Conservation (phyloP, 108 stramenopile genomes). For the Fistulifera pelliculosa region DNA sequence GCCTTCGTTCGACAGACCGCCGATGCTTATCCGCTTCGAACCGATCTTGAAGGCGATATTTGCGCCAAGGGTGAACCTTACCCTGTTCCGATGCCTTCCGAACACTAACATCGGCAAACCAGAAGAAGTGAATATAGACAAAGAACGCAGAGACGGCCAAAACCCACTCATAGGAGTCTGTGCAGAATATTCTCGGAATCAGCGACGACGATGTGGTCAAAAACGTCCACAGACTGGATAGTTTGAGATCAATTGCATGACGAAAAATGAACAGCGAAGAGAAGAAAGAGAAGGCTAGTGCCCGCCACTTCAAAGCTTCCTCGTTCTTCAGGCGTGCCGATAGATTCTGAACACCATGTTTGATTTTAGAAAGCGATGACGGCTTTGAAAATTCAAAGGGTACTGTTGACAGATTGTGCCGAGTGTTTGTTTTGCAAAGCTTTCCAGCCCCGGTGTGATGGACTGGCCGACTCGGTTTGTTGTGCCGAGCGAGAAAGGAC, state of each 20-base stretch:
- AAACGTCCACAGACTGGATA: constrained; percentile 5
- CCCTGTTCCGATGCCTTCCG: constrained; percentile 11
- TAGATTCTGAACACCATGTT: too few relatives aligned
- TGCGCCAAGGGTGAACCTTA: constrained; percentile 12
- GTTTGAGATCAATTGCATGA: not conserved
- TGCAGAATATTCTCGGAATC: constrained; percentile 11
- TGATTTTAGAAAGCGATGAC: too few relatives aligned
- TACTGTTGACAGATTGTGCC: too few relatives aligned
- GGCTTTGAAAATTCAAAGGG: too few relatives aligned
- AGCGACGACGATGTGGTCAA: not conserved
- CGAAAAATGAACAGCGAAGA: not conserved
- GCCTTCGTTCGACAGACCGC: not conserved
- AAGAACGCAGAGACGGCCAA: constrained; percentile 4
- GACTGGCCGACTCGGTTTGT: too few relatives aligned
- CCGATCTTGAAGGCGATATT: constrained; percentile 16
- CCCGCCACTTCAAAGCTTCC: constrained; percentile 3
- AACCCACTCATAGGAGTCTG: constrained; percentile 13
- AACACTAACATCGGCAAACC: constrained; percentile 6
- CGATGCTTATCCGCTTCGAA: constrained; percentile 16
- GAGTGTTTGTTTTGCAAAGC: too few relatives aligned
- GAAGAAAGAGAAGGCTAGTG: not conserved
- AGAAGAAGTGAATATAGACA: constrained; percentile 10
- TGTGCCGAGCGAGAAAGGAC: too few relatives aligned
- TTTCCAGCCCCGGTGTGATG: too few relatives aligned
- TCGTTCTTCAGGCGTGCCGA: too few relatives aligned